Base-by-base conservation (phyloP, 805 yeast species). In the Gaillardinia entomophila region DNA sequence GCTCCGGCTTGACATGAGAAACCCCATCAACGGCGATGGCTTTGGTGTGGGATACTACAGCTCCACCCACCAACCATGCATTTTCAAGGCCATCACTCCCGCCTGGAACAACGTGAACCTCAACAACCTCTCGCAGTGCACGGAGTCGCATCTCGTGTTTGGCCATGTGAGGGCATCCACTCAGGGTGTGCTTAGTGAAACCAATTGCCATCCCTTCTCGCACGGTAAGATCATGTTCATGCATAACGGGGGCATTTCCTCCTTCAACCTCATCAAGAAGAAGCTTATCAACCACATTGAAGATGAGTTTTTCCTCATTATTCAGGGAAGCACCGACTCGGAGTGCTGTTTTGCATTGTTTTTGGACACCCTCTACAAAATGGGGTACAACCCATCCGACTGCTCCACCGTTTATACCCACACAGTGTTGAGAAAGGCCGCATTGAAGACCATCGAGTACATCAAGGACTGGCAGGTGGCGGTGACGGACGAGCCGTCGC, bases 1-100 rank as follows among this genome's bases (percentile, higher is more conserved):
- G 30, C 68, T 92, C 25, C 69, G 98, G 35, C 68, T 92, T 12
- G 97, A 92, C 51, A 80, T 78, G 61, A 66, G 94, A 43, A 76
- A 95, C 32, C 97, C 98, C 2, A 86, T 92, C 45, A 92, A 92
- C 55, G 98, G 98, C 26, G 98, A 92, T 57, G 98, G 98, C 1
- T 92, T 92, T 57, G 98, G 98, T 2, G 90, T 92, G 15, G 97
- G 97, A 1, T 92, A 92, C 60, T 92, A 92, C 33, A 48, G 63
- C 6, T 41, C 55, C 10, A 48, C 45, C 26, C 75, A 77, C 27
- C 84, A 87, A 2, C 97, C 98, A 16, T 92, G 97, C 57, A 73
- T 88, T 2, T 92, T 85, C 64, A 80, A 87, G 46, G 97, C 97
- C 10, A 92, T 89, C 30, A 92, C 98, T 0, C 98, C 98, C 0